Evolutionary conservation across 2,329 filamentous ascomycete species (phyloP).

Genomic region (Lasiodiplodia citricola): DNA sequence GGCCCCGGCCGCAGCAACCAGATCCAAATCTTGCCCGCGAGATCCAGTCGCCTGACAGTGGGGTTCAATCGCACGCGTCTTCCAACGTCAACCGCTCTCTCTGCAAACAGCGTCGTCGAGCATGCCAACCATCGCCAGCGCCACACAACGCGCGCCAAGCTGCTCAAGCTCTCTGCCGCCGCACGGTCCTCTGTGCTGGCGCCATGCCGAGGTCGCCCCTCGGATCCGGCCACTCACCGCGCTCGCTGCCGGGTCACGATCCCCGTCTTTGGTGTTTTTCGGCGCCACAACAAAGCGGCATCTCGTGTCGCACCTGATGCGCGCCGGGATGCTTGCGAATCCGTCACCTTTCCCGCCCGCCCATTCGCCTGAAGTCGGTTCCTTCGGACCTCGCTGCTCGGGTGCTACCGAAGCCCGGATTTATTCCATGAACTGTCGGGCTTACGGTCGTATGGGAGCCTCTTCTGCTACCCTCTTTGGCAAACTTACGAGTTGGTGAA

Average conservation of each 20-base stretch:
- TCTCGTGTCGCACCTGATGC: conserved; percentile 15
- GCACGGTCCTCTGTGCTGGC: background rate
- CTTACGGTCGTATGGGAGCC: conserved; percentile 17
- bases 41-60: conserved; percentile 1
- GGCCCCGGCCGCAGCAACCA: background rate
- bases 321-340: conserved; percentile 9
- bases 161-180: conserved; percentile 10
- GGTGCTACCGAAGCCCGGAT: conserved; percentile 14
- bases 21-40: background rate
- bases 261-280: conserved; percentile 13
- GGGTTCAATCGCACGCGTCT: background rate
- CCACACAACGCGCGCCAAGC: conserved; percentile 11
- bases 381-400: conserved; percentile 9
- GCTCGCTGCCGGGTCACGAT: conserved; percentile 17
- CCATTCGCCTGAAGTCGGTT: conserved; percentile 13
- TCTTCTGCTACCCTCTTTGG: background rate
- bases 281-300: conserved; percentile 12
- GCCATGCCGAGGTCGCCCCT: conserved; percentile 14
- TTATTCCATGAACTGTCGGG: background rate
- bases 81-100: background rate
- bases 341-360: background rate
- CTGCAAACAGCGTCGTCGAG: background rate
- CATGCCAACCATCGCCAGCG: background rate
- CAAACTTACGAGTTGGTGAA: background rate
- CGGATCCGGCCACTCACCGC: conserved; percentile 5